Conservation (phyloP, 2,329 filamentous ascomycete genomes). For the Beauveria sp. region DNA sequence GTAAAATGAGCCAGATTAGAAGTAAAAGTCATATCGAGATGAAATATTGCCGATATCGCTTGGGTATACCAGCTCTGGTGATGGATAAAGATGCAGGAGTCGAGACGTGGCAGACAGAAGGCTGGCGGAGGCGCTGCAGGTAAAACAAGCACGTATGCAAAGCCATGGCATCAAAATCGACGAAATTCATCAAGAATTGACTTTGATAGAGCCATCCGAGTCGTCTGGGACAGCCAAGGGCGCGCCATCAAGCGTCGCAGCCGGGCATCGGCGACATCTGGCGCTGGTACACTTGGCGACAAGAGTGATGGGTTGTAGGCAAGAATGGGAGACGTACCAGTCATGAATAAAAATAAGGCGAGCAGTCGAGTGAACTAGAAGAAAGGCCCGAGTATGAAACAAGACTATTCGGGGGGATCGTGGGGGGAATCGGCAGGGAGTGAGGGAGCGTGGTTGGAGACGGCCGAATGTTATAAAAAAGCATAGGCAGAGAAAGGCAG, state of each 20-base stretch:
- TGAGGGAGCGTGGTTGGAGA: slow-evolving; percentile 27
- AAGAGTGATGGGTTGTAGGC: slow-evolving; percentile 14
- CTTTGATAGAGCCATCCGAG: neutral
- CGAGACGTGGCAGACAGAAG: neutral
- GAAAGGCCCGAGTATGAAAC: slow-evolving; percentile 12
- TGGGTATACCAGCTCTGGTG: neutral
- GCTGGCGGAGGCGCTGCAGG: neutral
- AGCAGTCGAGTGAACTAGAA: slow-evolving; percentile 25
- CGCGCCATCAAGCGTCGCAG: neutral
- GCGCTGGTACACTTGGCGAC: slow-evolving; percentile 22
- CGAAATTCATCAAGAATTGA: slow-evolving; percentile 5
- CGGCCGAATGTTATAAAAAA: slow-evolving; percentile 27
- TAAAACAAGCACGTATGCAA: neutral
- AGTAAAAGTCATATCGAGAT: slow-evolving; percentile 5
- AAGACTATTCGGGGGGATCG: neutral
- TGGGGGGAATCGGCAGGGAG: slow-evolving; percentile 14
- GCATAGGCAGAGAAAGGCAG: slow-evolving; percentile 24
- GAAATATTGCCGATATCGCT: neutral
- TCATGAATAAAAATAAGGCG: slow-evolving; percentile 39
- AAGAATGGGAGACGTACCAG: slow-evolving; percentile 37
- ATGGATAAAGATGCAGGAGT: neutral
- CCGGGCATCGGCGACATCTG: neutral
- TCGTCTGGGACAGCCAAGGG: neutral
- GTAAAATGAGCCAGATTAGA: neutral
- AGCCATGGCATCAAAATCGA: neutral